A percentile compares a stretch with the other conserved stretches of the same genome.
Conservation (phyloP, 768 basidiomycete species). For the Lentinus tigrinus region DNA sequence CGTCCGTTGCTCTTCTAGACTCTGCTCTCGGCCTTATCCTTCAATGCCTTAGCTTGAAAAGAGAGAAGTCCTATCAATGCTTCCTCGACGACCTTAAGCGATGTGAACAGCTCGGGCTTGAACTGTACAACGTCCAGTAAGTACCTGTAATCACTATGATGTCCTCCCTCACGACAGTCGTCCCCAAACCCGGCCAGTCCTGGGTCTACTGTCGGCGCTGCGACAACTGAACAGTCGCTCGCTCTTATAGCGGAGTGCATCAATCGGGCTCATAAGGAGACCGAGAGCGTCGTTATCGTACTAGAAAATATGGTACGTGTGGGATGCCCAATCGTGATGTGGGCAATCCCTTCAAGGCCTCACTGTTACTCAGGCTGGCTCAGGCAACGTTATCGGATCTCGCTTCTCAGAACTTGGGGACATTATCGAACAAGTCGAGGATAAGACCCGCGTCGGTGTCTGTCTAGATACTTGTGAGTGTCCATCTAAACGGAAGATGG, state of each 20-base stretch:
- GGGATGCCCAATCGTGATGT: background rate
- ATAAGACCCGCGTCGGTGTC: conserved; percentile 75
- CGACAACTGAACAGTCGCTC: conserved; percentile 60
- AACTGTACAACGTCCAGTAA: conserved; percentile 84
- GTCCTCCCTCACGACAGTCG: too few species aligned
- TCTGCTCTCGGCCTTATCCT: background rate
- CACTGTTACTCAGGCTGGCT: conserved; percentile 56
- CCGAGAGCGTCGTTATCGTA: conserved; percentile 56
- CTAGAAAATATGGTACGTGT: conserved; percentile 78
- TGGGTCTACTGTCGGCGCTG: conserved; percentile 77
- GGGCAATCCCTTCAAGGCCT: background rate
- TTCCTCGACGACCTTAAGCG: conserved; percentile 81
- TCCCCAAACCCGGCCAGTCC: conserved; percentile 47
- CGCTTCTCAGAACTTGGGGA: conserved; percentile 63
- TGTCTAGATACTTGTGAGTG: conserved; percentile 81
- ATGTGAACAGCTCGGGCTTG: conserved; percentile 73
- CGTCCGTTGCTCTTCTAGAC: background rate
- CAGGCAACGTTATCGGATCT: conserved; percentile 76
- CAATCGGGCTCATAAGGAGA: conserved; percentile 70
- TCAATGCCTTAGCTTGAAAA: conserved; percentile 49
- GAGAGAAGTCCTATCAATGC: conserved; percentile 71
- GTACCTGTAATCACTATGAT: too few species aligned
- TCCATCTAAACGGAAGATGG: too few species aligned
- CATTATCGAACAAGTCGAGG: conserved; percentile 69
- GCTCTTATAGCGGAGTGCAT: conserved; percentile 67